phyloP scores from a whole-genome alignment of 1,284 basidiomycete species.

The Cerioporus squamosus region DNA sequence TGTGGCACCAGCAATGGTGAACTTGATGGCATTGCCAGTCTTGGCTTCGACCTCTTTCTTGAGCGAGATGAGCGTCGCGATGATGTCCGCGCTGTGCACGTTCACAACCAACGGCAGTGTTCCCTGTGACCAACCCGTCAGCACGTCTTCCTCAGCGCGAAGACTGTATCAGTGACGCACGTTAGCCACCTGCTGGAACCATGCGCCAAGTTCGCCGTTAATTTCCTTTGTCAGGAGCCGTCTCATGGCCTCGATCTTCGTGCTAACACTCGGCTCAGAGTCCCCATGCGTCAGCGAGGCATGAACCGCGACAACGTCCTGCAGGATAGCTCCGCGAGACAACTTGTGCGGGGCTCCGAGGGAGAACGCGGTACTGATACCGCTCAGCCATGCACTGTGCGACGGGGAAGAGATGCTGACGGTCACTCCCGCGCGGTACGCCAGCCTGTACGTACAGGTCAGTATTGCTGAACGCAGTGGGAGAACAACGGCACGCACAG shows the following conservation, averaged over 20 bases:
- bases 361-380: constrained; percentile 54
- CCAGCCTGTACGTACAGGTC: constrained; percentile 30
- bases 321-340: constrained; percentile 50
- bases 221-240: constrained; percentile 57
- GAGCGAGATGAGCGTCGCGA: constrained; percentile 75
- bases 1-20: constrained; percentile 70
- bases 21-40: constrained; percentile 44
- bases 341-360: constrained; percentile 50
- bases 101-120: constrained; percentile 59
- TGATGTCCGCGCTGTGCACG: constrained; percentile 71
- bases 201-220: constrained; percentile 51
- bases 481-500: constrained; percentile 53
- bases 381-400: constrained; percentile 48
- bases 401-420: constrained; percentile 49
- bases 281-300: constrained; percentile 45
- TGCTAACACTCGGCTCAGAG: constrained; percentile 54
- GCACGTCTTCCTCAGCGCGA: neutral
- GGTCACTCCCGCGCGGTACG: constrained; percentile 42
- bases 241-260: constrained; percentile 68
- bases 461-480: neutral
- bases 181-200: constrained; percentile 52
- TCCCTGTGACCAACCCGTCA: constrained; percentile 38
- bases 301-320: constrained; percentile 56
- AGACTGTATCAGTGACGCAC: neutral
- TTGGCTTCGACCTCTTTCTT: constrained; percentile 71